These are phyloP conservation scores for Sphenostylis stenocarpa DNA, from an alignment of 306 rosid species.

Conservation along the genomic window DNA sequence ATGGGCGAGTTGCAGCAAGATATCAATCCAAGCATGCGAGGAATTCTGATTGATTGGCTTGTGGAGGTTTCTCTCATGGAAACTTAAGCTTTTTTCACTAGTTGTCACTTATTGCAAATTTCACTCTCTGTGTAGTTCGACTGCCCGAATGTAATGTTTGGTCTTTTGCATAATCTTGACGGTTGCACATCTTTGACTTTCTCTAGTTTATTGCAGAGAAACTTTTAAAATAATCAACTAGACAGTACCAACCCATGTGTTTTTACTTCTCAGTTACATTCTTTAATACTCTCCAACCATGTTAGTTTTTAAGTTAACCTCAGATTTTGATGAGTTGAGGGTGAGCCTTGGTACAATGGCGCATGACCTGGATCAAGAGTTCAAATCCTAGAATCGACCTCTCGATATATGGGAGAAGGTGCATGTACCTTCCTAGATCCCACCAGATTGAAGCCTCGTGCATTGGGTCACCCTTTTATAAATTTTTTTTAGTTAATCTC, in stretches of 20 bases:
- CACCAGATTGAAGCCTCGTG: background rate
- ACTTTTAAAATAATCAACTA: background rate
- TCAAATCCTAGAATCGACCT: background rate
- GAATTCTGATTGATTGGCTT: slow-evolving; percentile 86
- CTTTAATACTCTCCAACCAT: background rate
- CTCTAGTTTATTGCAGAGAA: background rate
- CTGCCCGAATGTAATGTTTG: background rate
- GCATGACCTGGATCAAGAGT: too few relatives aligned
- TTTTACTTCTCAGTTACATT: background rate
- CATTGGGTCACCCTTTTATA: background rate
- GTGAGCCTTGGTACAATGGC: background rate
- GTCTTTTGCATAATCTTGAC: background rate
- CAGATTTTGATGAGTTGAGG: background rate
- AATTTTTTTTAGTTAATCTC: background rate
- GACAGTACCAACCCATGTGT: background rate
- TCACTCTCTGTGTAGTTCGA: background rate
- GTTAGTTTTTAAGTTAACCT: background rate
- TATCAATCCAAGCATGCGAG: slow-evolving; percentile 78
- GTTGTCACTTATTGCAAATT: background rate
- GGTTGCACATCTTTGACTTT: background rate
- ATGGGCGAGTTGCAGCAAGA: slow-evolving; percentile 75
- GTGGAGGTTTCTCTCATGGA: slow-evolving; percentile 65
- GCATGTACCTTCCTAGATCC: background rate
- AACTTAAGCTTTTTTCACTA: background rate
- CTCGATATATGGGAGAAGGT: too few relatives aligned